These are phyloP conservation scores for Arthrinium phaeospermum DNA, from an alignment of 2,329 filamentous ascomycete species.

Conservation along the genomic window DNA sequence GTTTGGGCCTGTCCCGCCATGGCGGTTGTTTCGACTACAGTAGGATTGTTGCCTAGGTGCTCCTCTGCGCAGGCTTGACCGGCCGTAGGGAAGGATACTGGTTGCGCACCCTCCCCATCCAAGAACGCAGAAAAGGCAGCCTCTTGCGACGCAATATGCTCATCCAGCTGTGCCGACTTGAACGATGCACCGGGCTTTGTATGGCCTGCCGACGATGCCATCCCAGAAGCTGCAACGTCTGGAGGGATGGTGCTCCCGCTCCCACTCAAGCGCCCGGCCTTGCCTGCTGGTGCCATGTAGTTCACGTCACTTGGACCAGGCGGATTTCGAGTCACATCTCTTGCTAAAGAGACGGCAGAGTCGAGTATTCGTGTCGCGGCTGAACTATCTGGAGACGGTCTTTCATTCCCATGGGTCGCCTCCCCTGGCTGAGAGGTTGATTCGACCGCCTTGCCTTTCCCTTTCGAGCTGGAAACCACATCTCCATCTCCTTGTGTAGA, in stretches of 20 bases:
- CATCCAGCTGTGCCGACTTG: constrained; percentile 34
- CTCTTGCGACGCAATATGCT: constrained; percentile 40
- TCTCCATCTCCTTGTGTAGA: not conserved
- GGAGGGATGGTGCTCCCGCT: constrained; percentile 18
- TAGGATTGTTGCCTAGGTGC: not conserved
- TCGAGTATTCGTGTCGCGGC: constrained; percentile 2
- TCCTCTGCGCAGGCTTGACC: not conserved
- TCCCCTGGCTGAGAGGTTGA: not conserved
- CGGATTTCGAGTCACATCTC: not conserved
- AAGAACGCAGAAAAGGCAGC: constrained; percentile 45
- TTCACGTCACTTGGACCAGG: not conserved
- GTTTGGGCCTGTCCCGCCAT: constrained; percentile 17
- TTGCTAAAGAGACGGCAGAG: constrained; percentile 4
- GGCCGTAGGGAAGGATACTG: constrained; percentile 20
- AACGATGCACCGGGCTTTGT: constrained; percentile 26
- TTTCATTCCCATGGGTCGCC: not conserved
- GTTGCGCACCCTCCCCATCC: constrained; percentile 32
- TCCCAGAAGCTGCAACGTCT: constrained; percentile 11
- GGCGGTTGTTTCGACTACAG: not conserved
- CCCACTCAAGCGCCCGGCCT: constrained; percentile 9
- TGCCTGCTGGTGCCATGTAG: not conserved
- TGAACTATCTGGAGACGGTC: not conserved
- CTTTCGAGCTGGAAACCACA: constrained; percentile 6
- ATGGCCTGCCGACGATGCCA: not conserved
- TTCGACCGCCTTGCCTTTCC: constrained; percentile 9